phyloP scores from a whole-genome alignment of 2,329 filamentous ascomycete genomes.

The Ophiobolus disseminans region DNA sequence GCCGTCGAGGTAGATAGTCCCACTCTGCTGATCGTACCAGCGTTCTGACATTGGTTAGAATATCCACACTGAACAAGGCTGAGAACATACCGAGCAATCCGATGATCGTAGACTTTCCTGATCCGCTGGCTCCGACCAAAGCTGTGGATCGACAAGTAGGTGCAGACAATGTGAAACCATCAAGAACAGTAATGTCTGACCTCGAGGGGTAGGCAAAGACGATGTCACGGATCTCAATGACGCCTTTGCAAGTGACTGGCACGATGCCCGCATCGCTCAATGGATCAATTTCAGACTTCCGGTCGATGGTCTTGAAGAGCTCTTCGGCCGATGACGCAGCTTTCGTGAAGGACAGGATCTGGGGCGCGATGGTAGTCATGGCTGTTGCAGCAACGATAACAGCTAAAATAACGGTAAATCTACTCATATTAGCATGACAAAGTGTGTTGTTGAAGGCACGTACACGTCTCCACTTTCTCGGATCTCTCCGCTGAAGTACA shows the following conservation, averaged over 20 bases:
- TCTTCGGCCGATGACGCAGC: conserved; percentile 44
- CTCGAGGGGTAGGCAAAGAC: conserved; percentile 94
- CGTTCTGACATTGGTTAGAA: conserved; percentile 75
- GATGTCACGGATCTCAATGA: conserved; percentile 78
- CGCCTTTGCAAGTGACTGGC: conserved; percentile 42
- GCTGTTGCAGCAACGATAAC: conserved; percentile 63
- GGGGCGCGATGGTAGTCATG: conserved; percentile 83
- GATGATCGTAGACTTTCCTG: conserved; percentile 92
- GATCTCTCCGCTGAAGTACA: conserved; percentile 64
- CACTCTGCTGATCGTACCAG: conserved; percentile 46
- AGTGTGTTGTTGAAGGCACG: conserved; percentile 3
- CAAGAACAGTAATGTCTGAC: conserved; percentile 86
- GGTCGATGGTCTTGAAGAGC: conserved; percentile 69
- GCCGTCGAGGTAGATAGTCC: conserved; percentile 40
- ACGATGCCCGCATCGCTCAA: conserved; percentile 29
- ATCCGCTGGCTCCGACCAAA: conserved; percentile 90
- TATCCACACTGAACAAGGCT: conserved; percentile 83
- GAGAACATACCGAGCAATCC: conserved; percentile 61
- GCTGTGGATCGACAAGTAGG: conserved; percentile 92
- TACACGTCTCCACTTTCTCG: conserved; percentile 46
- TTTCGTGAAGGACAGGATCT: conserved; percentile 74
- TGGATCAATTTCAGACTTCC: conserved; percentile 77
- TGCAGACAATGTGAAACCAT: conserved; percentile 77
- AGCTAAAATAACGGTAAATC: conserved; percentile 43
- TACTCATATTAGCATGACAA: conserved; percentile 1